phyloP scores from a whole-genome alignment of 2,329 filamentous ascomycete species.

The Claviceps fusiformis region DNA sequence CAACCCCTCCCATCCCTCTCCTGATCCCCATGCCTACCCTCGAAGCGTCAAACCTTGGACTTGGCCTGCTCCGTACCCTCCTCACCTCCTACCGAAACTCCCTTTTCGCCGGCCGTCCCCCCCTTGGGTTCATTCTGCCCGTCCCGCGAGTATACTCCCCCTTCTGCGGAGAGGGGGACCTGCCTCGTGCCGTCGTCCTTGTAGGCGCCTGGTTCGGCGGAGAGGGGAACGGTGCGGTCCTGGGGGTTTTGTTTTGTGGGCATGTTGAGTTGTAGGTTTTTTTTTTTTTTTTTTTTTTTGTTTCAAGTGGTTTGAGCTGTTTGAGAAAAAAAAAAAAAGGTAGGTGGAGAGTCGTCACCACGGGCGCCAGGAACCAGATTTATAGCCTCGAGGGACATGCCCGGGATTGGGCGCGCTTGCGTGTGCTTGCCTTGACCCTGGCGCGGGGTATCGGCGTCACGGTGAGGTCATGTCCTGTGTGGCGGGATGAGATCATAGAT shows the following conservation, averaged over 20 bases:
- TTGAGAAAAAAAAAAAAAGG: too few species aligned
- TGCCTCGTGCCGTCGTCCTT: not conserved
- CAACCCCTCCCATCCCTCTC: too few species aligned
- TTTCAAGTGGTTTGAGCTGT: too few species aligned
- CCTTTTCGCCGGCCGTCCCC: constrained; percentile 2
- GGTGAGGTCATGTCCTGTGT: not conserved
- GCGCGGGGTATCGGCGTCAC: too few species aligned
- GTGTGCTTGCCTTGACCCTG: too few species aligned
- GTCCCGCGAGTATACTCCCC: constrained; percentile 3
- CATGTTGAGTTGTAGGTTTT: too few species aligned
- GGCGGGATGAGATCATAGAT: not conserved
- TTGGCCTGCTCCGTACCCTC: not conserved
- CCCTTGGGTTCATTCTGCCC: constrained; percentile 3
- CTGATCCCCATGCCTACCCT: not conserved
- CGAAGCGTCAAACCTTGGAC: not conserved
- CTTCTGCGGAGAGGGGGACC: constrained; percentile 5
- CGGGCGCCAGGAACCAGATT: too few species aligned
- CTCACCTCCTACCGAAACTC: not conserved
- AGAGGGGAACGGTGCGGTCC: not conserved
- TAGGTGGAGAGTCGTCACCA: too few species aligned
- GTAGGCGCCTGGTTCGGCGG: constrained; percentile 2
- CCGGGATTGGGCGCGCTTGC: too few species aligned
- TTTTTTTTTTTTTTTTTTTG: too few species aligned
- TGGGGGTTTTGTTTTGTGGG: not conserved
- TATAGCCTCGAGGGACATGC: too few species aligned